These are phyloP conservation scores for Puccinia coronata DNA, from an alignment of 1,284 basidiomycete genomes.

Conservation along the genomic window DNA sequence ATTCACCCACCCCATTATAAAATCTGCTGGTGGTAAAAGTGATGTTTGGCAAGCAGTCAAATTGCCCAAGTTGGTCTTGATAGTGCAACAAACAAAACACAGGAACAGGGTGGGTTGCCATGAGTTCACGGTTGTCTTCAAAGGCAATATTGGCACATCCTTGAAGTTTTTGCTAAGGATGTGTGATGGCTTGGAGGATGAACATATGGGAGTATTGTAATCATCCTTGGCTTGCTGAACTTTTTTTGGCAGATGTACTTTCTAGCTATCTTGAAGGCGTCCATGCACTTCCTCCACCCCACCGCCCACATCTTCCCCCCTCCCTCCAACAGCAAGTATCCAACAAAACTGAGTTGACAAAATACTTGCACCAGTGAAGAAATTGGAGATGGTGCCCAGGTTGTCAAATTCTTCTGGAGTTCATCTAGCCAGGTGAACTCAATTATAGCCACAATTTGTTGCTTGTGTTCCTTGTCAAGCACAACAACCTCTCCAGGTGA, in stretches of 20 bases:
- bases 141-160: neutral
- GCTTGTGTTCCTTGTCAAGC: neutral
- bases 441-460: neutral
- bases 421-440: neutral
- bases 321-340: neutral
- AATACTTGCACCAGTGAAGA: neutral
- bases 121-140: neutral
- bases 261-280: neutral
- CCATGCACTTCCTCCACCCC: neutral
- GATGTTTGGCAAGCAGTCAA: neutral
- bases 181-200: neutral
- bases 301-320: neutral
- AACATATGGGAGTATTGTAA: neutral
- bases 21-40: neutral
- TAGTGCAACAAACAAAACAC: neutral
- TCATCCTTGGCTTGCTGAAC: neutral
- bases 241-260: neutral
- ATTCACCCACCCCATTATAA: too few relatives aligned
- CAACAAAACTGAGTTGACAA: neutral
- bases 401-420: too few relatives aligned
- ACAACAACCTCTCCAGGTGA: neutral
- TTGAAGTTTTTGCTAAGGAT: neutral
- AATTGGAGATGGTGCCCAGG: neutral
- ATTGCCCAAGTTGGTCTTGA: neutral
- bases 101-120: neutral